Conservation (phyloP, 805 yeast genomes). For the Kuraishia piskuri region DNA sequence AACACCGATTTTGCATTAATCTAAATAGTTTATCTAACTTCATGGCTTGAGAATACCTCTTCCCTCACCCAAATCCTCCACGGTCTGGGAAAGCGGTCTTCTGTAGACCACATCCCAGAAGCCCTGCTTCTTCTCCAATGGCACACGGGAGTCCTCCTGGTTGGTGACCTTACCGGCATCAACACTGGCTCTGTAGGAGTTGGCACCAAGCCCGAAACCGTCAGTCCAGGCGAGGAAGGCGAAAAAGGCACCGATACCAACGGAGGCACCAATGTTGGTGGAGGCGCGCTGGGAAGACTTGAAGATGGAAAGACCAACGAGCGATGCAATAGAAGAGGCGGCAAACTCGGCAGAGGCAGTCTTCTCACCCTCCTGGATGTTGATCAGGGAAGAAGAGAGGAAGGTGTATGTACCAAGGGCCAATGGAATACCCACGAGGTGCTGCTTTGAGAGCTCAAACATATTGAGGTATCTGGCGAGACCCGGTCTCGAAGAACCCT, state of each 20-base stretch:
- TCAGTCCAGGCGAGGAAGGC: slow-evolving; percentile 50
- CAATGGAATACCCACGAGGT: slow-evolving; percentile 23
- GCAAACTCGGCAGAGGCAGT: slow-evolving; percentile 19
- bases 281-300: slow-evolving; percentile 23
- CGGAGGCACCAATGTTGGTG: slow-evolving; percentile 36
- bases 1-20: not conserved
- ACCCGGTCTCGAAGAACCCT: slow-evolving; percentile 29
- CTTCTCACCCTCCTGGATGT: slow-evolving; percentile 18
- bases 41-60: slow-evolving; percentile 40
- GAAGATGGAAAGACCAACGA: slow-evolving; percentile 14
- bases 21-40: not conserved
- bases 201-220: slow-evolving; percentile 34
- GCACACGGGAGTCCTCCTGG: slow-evolving; percentile 18
- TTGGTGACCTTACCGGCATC: slow-evolving; percentile 30
- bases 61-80: slow-evolving; percentile 65
- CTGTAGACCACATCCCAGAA: slow-evolving; percentile 80
- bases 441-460: slow-evolving; percentile 20
- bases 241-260: slow-evolving; percentile 33
- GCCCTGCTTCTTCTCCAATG: slow-evolving; percentile 35
- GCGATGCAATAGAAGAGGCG: slow-evolving; percentile 13
- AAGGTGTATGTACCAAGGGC: slow-evolving; percentile 24
- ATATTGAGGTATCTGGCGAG: slow-evolving; percentile 21
- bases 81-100: slow-evolving; percentile 74
- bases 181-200: slow-evolving; percentile 33
- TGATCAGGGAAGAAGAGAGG: slow-evolving; percentile 20